Evolutionary conservation across 1,284 basidiomycete genomes (phyloP).

Genomic region (Pascua sp.): DNA sequence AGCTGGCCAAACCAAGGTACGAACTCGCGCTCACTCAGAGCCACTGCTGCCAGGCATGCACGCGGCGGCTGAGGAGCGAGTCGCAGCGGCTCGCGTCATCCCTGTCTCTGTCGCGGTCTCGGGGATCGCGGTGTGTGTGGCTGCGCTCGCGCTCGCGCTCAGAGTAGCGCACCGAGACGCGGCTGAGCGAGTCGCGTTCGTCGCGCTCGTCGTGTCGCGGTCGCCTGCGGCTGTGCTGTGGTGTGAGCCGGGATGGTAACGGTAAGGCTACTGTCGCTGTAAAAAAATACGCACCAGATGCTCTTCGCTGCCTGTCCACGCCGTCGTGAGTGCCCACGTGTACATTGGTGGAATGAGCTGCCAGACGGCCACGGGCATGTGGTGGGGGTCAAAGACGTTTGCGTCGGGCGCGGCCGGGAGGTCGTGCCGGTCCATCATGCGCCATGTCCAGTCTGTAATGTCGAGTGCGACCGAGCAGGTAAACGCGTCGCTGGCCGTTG

Average conservation of each 20-base stretch:
- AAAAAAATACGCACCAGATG: constrained; percentile 2
- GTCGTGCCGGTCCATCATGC: constrained; percentile 14
- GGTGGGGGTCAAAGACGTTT: constrained; percentile 20
- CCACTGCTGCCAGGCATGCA: constrained; percentile 20
- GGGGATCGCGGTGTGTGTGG: no score
- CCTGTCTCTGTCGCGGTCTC: no score
- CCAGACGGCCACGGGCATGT: constrained; percentile 19
- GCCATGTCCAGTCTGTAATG: constrained; percentile 17
- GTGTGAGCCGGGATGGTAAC: neutral
- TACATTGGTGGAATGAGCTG: constrained; percentile 21
- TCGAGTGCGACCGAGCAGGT: constrained; percentile 13
- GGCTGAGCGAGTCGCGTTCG: neutral
- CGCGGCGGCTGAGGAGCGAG: constrained; percentile 4
- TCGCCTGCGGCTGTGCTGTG: neutral
- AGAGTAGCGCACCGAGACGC: neutral
- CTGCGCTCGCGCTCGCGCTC: neutral
- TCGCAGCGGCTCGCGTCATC: neutral
- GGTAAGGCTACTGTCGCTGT: neutral
- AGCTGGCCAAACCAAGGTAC: neutral
- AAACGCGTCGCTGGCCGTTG: constrained; percentile 14
- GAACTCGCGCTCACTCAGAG: neutral
- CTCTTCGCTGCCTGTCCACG: constrained; percentile 12
- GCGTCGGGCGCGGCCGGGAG: constrained; percentile 4
- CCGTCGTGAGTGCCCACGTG: constrained; percentile 19
- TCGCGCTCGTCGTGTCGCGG: neutral